phyloP scores from a whole-genome alignment of 345 rosid species.

The Salix udensis region DNA sequence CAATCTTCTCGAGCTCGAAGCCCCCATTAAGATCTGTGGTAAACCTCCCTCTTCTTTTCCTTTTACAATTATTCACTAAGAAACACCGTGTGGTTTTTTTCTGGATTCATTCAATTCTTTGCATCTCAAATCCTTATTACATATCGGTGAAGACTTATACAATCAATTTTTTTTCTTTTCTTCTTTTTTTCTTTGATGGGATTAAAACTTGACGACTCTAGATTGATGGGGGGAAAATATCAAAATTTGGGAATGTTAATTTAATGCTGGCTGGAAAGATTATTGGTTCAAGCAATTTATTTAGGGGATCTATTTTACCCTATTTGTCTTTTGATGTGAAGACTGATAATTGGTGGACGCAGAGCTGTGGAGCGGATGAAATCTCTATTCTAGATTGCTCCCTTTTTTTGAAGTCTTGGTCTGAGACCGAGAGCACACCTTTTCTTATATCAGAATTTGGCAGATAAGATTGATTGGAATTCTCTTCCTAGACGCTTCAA shows the following conservation, averaged over 20 bases:
- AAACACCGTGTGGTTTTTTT: neutral
- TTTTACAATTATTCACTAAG: neutral
- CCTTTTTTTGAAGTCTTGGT: neutral
- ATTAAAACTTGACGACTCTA: neutral
- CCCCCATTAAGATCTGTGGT: constrained; percentile 98
- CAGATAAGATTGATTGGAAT: neutral
- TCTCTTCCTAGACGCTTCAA: neutral
- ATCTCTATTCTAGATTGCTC: neutral
- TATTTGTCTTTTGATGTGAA: neutral
- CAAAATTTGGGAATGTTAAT: neutral
- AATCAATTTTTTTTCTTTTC: neutral
- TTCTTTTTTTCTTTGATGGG: neutral
- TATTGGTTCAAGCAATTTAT: neutral
- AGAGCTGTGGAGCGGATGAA: neutral
- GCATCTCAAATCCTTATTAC: neutral
- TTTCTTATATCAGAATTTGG: neutral
- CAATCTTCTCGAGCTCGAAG: constrained; percentile 81
- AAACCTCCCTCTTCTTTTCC: neutral
- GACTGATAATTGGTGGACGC: neutral
- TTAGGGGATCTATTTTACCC: neutral
- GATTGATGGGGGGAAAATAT: neutral
- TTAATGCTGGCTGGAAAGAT: neutral
- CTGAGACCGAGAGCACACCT: neutral
- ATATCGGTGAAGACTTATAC: neutral
- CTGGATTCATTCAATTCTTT: neutral